These are phyloP conservation scores for Coemansia reversa DNA, from an alignment of 192 early-diverging fungal genomes.

Conservation along the genomic window DNA sequence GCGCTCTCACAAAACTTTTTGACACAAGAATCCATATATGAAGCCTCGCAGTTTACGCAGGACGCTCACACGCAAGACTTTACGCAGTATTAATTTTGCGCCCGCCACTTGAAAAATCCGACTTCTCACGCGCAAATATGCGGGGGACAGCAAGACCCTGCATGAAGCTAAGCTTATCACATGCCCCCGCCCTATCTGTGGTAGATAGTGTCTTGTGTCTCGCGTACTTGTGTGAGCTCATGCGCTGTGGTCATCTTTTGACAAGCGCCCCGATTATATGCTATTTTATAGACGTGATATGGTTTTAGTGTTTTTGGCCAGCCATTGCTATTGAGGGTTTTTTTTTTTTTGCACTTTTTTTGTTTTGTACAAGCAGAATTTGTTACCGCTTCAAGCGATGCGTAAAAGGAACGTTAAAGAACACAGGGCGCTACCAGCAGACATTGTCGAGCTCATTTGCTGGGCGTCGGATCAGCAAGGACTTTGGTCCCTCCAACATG, in stretches of 20 bases:
- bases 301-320: too few species aligned
- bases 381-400: too few species aligned
- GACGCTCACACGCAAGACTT: slow-evolving; percentile 40
- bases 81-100: slow-evolving; percentile 36
- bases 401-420: neutral
- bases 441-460: slow-evolving; percentile 28
- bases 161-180: too few species aligned
- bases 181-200: too few species aligned
- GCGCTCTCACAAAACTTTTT: slow-evolving; percentile 33
- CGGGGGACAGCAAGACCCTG: neutral
- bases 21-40: slow-evolving; percentile 28
- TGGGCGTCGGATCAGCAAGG: slow-evolving; percentile 13
- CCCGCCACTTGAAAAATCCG: neutral
- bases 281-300: too few species aligned
- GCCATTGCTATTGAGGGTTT: too few species aligned
- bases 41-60: slow-evolving; percentile 30
- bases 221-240: too few species aligned
- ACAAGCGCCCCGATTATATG: too few species aligned
- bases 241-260: too few species aligned
- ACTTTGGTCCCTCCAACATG: slow-evolving; percentile 26
- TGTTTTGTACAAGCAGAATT: too few species aligned
- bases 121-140: slow-evolving; percentile 4
- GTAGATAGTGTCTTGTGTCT: too few species aligned
- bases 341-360: too few species aligned
- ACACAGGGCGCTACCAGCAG: slow-evolving; percentile 15